Conservation (phyloP, 2,329 filamentous ascomycete species). For the Penicillium sp. region DNA sequence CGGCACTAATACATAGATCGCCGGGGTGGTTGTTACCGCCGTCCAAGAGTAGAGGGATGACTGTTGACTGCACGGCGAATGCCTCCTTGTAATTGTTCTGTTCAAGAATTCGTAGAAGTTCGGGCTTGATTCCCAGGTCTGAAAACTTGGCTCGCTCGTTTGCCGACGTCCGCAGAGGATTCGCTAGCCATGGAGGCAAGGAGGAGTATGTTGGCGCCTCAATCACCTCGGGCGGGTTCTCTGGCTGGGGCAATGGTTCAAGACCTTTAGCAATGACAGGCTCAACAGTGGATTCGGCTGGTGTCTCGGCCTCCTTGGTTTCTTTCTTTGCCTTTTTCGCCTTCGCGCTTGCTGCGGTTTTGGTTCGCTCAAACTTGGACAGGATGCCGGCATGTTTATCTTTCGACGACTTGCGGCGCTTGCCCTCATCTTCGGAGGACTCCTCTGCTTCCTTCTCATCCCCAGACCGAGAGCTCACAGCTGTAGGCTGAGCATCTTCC, state of each 20-base stretch:
- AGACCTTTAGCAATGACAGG: conserved; percentile 61
- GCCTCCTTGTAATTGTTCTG: conserved; percentile 73
- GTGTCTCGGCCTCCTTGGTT: conserved; percentile 17
- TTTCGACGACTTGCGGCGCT: conserved; percentile 29
- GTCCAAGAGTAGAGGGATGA: conserved; percentile 79
- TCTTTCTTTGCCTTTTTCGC: conserved; percentile 44
- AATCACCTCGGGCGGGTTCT: conserved; percentile 61
- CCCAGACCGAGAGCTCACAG: conserved; percentile 31
- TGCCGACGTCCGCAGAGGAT: conserved; percentile 72
- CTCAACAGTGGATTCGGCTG: conserved; percentile 31
- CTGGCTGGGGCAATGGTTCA: conserved; percentile 77
- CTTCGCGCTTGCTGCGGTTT: conserved; percentile 31
- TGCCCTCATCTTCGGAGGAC: conserved; percentile 32
- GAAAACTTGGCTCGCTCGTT: conserved; percentile 67
- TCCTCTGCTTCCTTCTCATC: conserved; percentile 15
- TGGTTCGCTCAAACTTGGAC: conserved; percentile 49
- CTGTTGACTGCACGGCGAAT: conserved; percentile 78
- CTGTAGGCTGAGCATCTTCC: conserved; percentile 31
- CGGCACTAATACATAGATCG: conserved; percentile 87
- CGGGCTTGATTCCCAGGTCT: conserved; percentile 66
- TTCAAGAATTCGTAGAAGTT: conserved; percentile 67
- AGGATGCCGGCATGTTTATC: conserved; percentile 45
- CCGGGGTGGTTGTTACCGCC: conserved; percentile 67
- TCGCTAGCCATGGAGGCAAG: conserved; percentile 79
- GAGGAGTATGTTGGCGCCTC: conserved; percentile 74